phyloP scores from a whole-genome alignment of 2,329 filamentous ascomycete species.

The Harringtonia lauricola region DNA sequence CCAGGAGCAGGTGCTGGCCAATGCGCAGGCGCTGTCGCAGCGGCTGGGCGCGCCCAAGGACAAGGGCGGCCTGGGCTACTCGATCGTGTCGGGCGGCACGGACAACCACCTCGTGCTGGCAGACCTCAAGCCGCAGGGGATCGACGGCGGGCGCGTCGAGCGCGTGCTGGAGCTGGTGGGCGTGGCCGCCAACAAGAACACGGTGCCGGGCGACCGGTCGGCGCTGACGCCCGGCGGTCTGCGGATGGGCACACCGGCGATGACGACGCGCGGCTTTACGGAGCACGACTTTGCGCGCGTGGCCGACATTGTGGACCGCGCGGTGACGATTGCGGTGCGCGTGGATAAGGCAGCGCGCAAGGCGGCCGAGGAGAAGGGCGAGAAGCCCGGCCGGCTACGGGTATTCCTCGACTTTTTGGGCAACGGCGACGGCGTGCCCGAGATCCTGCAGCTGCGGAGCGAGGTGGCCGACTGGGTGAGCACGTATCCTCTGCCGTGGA shows the following conservation, averaged over 20 bases:
- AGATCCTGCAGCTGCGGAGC: constrained; percentile 61
- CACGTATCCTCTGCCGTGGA: constrained; percentile 63
- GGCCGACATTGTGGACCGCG: constrained; percentile 74
- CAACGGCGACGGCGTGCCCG: constrained; percentile 54
- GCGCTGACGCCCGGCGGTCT: constrained; percentile 88
- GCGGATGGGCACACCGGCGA: constrained; percentile 89
- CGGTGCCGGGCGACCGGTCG: constrained; percentile 88
- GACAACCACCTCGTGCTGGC: constrained; percentile 95
- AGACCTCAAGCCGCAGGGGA: constrained; percentile 77
- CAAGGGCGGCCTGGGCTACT: constrained; percentile 71
- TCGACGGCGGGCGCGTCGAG: constrained; percentile 86
- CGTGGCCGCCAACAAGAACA: constrained; percentile 99
- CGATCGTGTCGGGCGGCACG: constrained; percentile 84
- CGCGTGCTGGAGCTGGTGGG: constrained; percentile 84
- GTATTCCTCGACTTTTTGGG: constrained; percentile 59
- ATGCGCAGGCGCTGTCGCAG: constrained; percentile 76
- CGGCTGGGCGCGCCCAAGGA: constrained; percentile 56
- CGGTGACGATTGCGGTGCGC: constrained; percentile 66
- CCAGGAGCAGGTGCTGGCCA: constrained; percentile 80
- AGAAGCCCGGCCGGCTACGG: constrained; percentile 56
- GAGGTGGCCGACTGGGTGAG: constrained; percentile 73
- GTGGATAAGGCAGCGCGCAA: constrained; percentile 64
- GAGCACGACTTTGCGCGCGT: constrained; percentile 81
- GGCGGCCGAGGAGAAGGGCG: constrained; percentile 53
- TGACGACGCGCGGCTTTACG: constrained; percentile 92